phyloP scores from a whole-genome alignment of 2,329 filamentous ascomycete species.

The Colletotrichum abscissum region DNA sequence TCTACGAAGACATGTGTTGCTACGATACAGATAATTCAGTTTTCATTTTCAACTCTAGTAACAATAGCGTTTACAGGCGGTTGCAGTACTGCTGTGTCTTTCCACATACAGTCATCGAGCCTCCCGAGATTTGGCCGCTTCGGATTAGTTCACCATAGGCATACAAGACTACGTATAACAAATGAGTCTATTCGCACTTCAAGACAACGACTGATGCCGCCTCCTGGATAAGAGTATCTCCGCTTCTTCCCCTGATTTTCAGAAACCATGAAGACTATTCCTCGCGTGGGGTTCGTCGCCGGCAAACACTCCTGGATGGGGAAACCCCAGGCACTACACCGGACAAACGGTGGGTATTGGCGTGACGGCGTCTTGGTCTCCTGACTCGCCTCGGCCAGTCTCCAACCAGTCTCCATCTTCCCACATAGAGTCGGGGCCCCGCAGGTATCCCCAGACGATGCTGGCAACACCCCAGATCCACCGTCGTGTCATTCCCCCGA shows the following conservation, averaged over 20 bases:
- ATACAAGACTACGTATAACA: not conserved
- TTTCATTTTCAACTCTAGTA: not conserved
- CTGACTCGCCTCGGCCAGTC: conserved; percentile 21
- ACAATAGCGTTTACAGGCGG: too few species aligned
- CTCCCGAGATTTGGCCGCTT: too few species aligned
- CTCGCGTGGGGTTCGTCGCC: not conserved
- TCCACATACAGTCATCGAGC: too few species aligned
- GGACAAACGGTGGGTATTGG: conserved; percentile 15
- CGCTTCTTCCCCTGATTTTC: not conserved
- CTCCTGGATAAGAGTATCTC: not conserved
- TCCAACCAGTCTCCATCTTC: conserved; percentile 15
- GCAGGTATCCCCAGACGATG: conserved; percentile 23
- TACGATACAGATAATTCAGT: not conserved
- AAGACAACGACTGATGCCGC: not conserved
- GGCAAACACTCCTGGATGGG: conserved; percentile 3
- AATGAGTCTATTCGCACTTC: not conserved
- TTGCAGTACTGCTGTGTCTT: too few species aligned
- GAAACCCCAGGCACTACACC: conserved; percentile 22
- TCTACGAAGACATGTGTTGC: too few species aligned
- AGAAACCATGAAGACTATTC: not conserved
- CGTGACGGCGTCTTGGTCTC: not conserved
- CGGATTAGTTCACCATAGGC: too few species aligned
- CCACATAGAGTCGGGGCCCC: conserved; percentile 1
- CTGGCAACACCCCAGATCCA: conserved; percentile 22
- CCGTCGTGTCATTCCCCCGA: not conserved